Evolutionary conservation across 352 stramenopile species (phyloP), one percentile per base, ranked within the genome.

Genomic region (Globisporangium acanthophoron): DNA sequence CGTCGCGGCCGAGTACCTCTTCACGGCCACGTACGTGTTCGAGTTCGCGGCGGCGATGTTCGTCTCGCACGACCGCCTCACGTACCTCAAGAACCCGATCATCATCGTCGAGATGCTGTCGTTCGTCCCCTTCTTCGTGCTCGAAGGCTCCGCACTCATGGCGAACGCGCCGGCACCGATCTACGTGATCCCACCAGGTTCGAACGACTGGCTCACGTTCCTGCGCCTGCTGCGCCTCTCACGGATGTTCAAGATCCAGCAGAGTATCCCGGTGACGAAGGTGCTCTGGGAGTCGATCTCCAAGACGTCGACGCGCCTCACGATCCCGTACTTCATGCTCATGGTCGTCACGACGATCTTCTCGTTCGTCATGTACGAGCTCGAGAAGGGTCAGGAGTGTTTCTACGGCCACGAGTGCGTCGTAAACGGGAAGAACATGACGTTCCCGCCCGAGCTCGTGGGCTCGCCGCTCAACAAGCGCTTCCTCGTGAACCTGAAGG

Each of bases 241-340:
- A 7, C 76, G 80, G 20, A 87, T 88, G 24, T 89, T 91, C 56
- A 87, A 89, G 54, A 91, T 91, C 49, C 80, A 89, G 53, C 76
- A 88, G 52, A 80, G 76, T 57, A 91, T 91, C 44, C 80, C 80
- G 1, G 80, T 85, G n/a, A 89, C 80, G 1, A 80, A 88, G 55
- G 80, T 91, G 50, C 58, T 89, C 0, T 87, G 74, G 70, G 80
- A 91, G 35, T 87, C 80, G 7, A 91, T 91, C 63, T 86, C 78
- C n/a, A 91, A 91, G 64, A 91, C 80, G 16, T 91, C 78, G 7
- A 74, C 71, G 18, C 77, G 80, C 15, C 69, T 91, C 27, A 80
- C 78, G 20, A 89, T 91, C 63, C 80, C 80, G 39, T 90, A 90
- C 46, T 87, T 88, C 59, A 88, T 92, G 77, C 73, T 92, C 21